Conservation (phyloP, 805 yeast species). For the Sungouiozyma intestinalis region DNA sequence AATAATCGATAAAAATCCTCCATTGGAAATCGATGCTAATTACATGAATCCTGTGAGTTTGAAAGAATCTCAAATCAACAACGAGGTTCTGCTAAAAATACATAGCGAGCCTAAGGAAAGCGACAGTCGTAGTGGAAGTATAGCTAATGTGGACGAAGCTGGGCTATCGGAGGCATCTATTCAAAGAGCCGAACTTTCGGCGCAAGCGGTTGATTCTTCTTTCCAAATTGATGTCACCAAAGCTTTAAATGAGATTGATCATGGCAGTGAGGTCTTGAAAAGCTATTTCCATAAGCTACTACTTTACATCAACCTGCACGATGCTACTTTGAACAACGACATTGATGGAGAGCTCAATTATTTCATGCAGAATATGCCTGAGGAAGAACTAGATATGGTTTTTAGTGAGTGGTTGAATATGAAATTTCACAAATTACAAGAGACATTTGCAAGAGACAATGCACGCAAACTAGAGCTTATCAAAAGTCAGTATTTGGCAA, state of each 20-base stretch:
- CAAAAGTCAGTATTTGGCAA: constrained; percentile 17
- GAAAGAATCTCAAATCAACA: too few species aligned
- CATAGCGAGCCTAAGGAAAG: too few species aligned
- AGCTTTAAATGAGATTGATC: constrained; percentile 4
- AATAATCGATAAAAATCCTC: too few species aligned
- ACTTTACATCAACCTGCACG: constrained; percentile 18
- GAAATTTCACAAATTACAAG: constrained; percentile 38
- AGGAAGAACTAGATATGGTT: constrained; percentile 55
- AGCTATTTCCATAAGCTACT: constrained; percentile 20
- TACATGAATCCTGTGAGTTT: too few species aligned
- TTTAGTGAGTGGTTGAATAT: constrained; percentile 59
- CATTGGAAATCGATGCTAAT: too few species aligned
- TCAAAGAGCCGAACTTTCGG: not conserved
- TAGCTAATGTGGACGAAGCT: too few species aligned
- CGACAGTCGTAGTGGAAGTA: too few species aligned
- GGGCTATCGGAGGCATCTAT: too few species aligned
- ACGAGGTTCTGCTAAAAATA: too few species aligned
- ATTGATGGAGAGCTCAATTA: constrained; percentile 52
- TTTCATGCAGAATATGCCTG: constrained; percentile 61
- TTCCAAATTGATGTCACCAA: not conserved
- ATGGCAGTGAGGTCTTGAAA: constrained; percentile 10
- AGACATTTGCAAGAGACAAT: constrained; percentile 39
- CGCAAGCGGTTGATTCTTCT: not conserved
- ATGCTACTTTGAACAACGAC: constrained; percentile 37
- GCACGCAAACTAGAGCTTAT: constrained; percentile 39